phyloP scores from a whole-genome alignment of 2,329 filamentous ascomycete genomes.

The Polytolypa hystricis region DNA sequence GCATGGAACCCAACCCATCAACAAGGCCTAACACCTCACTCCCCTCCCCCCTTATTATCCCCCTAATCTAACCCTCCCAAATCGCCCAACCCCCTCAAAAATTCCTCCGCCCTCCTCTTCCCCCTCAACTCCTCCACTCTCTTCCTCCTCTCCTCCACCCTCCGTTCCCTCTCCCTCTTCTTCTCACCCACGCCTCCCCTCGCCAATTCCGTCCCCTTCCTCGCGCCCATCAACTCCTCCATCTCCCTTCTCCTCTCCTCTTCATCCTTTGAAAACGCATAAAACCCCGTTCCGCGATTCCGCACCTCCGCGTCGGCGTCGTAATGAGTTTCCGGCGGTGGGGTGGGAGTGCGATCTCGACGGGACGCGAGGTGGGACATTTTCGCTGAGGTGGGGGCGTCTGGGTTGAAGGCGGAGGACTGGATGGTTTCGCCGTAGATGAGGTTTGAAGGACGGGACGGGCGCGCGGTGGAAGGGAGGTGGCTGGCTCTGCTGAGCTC shows the following conservation, averaged over 20 bases:
- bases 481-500: constrained; percentile 14
- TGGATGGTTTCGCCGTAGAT: constrained; percentile 85
- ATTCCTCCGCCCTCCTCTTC: constrained; percentile 60
- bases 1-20: not conserved
- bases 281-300: constrained; percentile 83
- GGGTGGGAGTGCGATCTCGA: constrained; percentile 68
- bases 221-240: constrained; percentile 56
- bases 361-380: constrained; percentile 72
- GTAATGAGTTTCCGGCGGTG: constrained; percentile 73
- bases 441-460: constrained; percentile 52
- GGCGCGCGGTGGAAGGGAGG: constrained; percentile 21
- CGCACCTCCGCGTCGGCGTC: constrained; percentile 74
- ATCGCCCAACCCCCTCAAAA: constrained; percentile 48
- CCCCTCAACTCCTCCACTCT: constrained; percentile 43
- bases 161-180: constrained; percentile 46
- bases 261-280: constrained; percentile 72
- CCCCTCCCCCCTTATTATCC: not conserved
- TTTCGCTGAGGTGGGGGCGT: constrained; percentile 48
- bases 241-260: constrained; percentile 61
- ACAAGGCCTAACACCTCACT: not conserved
- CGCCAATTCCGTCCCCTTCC: constrained; percentile 56
- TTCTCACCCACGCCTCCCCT: constrained; percentile 46
- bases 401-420: constrained; percentile 67
- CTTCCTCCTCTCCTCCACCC: constrained; percentile 49
- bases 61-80: constrained; percentile 22